A percentile compares a stretch with the other conserved stretches of the same genome.
Conservation (phyloP, 2,329 filamentous ascomycete species). For the Aspergillus intermedius region DNA sequence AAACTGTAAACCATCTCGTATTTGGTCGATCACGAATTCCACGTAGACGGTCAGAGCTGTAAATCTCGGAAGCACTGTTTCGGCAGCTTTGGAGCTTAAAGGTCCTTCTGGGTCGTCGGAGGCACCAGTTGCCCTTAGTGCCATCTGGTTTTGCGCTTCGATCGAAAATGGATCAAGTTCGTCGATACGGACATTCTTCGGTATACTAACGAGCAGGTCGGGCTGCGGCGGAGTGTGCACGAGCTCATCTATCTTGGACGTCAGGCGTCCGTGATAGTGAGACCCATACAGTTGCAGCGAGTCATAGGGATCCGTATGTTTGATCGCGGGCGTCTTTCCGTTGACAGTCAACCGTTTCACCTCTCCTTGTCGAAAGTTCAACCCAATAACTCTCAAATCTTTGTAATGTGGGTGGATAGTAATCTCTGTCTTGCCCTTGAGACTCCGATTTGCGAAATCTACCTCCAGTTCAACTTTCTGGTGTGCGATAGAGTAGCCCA, state of each 20-base stretch:
- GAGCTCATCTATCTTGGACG: slow-evolving; percentile 59
- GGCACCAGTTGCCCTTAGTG: slow-evolving; percentile 33
- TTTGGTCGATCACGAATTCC: slow-evolving; percentile 68
- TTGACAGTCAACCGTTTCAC: slow-evolving; percentile 47
- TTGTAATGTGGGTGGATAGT: slow-evolving; percentile 61
- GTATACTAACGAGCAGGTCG: slow-evolving; percentile 54
- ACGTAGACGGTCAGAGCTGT: slow-evolving; percentile 60
- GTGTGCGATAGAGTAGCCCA: slow-evolving; percentile 59
- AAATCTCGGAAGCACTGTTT: slow-evolving; percentile 44
- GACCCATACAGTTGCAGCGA: slow-evolving; percentile 51
- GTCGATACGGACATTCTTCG: slow-evolving; percentile 55
- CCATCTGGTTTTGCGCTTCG: slow-evolving; percentile 41
- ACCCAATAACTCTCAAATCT: slow-evolving; percentile 49
- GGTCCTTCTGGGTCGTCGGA: slow-evolving; percentile 34
- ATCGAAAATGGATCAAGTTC: slow-evolving; percentile 51
- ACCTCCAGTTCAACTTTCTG: slow-evolving; percentile 87
- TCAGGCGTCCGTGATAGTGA: slow-evolving; percentile 70
- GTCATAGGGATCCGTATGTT: slow-evolving; percentile 39
- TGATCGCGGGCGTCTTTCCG: slow-evolving; percentile 33
- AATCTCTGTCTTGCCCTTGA: slow-evolving; percentile 76
- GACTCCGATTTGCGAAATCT: slow-evolving; percentile 67
- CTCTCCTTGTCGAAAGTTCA: slow-evolving; percentile 59
- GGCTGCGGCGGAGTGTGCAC: slow-evolving; percentile 47
- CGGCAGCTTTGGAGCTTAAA: slow-evolving; percentile 27
- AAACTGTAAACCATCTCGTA: slow-evolving; percentile 85